Percentiles rank a stretch among this genome's conserved stretches.
Evolutionary conservation across 495 filamentous ascomycete species (phyloP).

Genomic region (Penicillium herquei): DNA sequence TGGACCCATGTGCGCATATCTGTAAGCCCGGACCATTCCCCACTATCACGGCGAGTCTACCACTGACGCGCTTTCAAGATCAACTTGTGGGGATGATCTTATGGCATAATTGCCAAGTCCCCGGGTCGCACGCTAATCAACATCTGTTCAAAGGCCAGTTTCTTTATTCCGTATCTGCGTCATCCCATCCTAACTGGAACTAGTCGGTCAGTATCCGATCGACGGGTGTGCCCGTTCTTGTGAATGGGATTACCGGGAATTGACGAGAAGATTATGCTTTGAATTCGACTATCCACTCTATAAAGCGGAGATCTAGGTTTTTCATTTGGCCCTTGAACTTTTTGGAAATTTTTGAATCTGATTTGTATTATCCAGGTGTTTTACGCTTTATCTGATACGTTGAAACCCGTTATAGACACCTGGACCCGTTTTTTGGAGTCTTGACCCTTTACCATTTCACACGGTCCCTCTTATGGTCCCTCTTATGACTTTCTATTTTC

Average conservation of each 20-base stretch:
- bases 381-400: no score
- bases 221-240: conserved; percentile 3
- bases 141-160: background rate
- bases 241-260: background rate
- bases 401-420: no score
- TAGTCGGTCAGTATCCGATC: conserved; percentile 15
- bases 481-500: no score
- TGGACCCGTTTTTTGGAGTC: no score
- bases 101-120: conserved; percentile 9
- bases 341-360: background rate
- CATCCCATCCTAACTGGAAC: background rate
- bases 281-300: conserved; percentile 7
- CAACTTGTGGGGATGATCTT: conserved; percentile 20
- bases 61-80: conserved; percentile 11
- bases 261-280: background rate
- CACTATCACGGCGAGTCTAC: conserved; percentile 8
- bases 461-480: no score
- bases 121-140: background rate
- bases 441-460: no score
- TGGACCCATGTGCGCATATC: background rate
- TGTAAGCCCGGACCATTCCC: background rate
- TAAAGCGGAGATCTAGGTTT: conserved; percentile 20
- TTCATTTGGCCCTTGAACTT: no score
- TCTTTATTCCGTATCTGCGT: no score
- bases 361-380: background rate